Evolutionary conservation across 306 rosid species (phyloP).

Genomic region (Cucurbita maxima): DNA sequence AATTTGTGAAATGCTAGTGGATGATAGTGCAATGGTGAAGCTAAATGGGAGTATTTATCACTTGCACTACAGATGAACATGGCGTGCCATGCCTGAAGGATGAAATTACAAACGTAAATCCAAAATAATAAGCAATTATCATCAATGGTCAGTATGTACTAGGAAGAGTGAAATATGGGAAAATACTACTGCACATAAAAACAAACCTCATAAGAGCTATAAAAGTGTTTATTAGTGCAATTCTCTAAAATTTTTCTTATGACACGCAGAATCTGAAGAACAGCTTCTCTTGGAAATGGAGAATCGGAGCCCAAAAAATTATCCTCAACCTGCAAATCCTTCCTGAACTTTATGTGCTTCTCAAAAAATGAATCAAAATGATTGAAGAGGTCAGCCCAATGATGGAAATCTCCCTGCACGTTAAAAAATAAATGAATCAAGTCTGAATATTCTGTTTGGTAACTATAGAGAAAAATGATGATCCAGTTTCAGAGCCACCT

Average conservation of each 20-base stretch:
- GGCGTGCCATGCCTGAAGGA: neutral
- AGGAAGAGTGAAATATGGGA: neutral
- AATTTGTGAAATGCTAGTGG: slow-evolving; percentile 1
- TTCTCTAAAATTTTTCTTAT: slow-evolving; percentile 82
- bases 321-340: slow-evolving; percentile 82
- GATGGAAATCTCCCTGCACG: slow-evolving; percentile 96
- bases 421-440: slow-evolving; percentile 25
- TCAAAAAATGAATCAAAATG: slow-evolving; percentile 97
- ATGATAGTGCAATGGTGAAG: neutral
- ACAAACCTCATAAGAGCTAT: slow-evolving; percentile 83
- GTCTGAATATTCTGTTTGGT: neutral
- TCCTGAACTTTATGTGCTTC: slow-evolving; percentile 78
- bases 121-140: neutral
- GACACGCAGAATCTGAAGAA: slow-evolving; percentile 87
- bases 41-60: neutral
- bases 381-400: slow-evolving; percentile 92
- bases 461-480: slow-evolving; percentile 10
- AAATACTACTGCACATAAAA: slow-evolving; percentile 1
- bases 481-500: slow-evolving; percentile 36
- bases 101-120: neutral
- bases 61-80: neutral
- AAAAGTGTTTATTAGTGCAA: slow-evolving; percentile 92
- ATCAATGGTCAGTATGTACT: neutral
- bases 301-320: slow-evolving; percentile 59
- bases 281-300: slow-evolving; percentile 79